Percentiles rank a stretch among this genome's conserved stretches.
Conservation (phyloP, 805 yeast genomes). For the Ascoidea rubescens region DNA sequence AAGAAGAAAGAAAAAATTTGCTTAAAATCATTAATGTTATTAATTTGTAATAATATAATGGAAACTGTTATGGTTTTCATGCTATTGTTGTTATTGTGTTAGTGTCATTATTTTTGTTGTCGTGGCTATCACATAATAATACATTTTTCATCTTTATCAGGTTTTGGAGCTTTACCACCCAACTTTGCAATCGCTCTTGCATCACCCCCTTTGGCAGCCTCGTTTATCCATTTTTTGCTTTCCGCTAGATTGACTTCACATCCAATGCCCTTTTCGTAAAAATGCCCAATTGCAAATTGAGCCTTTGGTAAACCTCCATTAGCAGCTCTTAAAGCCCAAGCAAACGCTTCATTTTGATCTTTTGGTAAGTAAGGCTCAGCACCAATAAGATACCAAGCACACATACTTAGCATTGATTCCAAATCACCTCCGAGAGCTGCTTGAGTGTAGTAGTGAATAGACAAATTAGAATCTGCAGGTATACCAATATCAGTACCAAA, state of each 20-base stretch:
- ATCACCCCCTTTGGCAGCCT: constrained; percentile 55
- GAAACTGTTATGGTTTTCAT: too few species aligned
- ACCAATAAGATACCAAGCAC: constrained; percentile 95
- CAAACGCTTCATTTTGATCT: constrained; percentile 78
- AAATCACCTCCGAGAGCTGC: constrained; percentile 87
- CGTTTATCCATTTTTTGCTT: constrained; percentile 63
- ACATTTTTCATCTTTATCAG: constrained; percentile 17
- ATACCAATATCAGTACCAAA: constrained; percentile 49
- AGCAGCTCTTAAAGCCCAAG: constrained; percentile 90
- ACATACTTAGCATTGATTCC: constrained; percentile 79
- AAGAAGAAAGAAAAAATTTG: too few species aligned
- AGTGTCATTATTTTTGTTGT: too few species aligned
- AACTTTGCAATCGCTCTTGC: constrained; percentile 31
- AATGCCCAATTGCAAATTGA: constrained; percentile 72
- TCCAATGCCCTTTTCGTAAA: constrained; percentile 81
- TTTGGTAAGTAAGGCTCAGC: constrained; percentile 68
- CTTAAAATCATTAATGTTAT: too few species aligned
- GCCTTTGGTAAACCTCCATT: constrained; percentile 63
- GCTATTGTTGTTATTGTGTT: too few species aligned
- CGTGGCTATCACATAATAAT: constrained; percentile 13
- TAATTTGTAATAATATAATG: too few species aligned
- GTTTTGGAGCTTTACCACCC: constrained; percentile 9
- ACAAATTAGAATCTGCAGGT: constrained; percentile 66
- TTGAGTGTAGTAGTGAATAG: constrained; percentile 84
- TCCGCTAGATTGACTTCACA: constrained; percentile 41